Evolutionary conservation across 2,329 filamentous ascomycete genomes (phyloP).

Genomic region (Paraphaeosphaeria minitans): DNA sequence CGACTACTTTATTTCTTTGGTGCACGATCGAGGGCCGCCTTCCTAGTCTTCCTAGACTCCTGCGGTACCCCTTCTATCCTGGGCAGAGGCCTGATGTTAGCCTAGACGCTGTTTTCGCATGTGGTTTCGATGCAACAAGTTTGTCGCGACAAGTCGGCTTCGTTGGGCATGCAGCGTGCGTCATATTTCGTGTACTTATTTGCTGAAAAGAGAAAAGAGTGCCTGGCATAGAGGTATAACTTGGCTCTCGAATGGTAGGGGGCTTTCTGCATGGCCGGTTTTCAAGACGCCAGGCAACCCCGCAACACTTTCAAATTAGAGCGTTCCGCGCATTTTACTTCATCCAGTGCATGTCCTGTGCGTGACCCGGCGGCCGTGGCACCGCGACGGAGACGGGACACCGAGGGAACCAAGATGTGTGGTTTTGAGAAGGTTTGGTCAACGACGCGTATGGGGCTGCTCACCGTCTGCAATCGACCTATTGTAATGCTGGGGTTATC

Average conservation of each 20-base stretch:
- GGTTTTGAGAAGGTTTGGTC: too few relatives aligned
- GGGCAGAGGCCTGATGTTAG: neutral
- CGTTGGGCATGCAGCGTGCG: neutral
- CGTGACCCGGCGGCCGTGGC: neutral
- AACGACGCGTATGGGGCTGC: too few relatives aligned
- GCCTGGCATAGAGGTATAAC: neutral
- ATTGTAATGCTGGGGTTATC: too few relatives aligned
- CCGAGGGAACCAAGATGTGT: too few relatives aligned
- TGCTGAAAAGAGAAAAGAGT: neutral
- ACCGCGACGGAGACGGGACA: too few relatives aligned
- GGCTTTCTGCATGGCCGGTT: slow-evolving; percentile 3
- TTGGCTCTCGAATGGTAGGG: neutral
- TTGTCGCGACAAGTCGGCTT: neutral
- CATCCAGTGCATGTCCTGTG: neutral
- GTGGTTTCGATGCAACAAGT: neutral
- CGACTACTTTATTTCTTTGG: slow-evolving; percentile 9
- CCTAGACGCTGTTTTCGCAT: neutral
- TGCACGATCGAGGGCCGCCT: neutral
- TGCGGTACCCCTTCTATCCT: neutral
- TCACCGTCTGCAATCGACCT: too few relatives aligned
- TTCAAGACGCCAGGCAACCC: neutral
- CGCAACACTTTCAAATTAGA: slow-evolving; percentile 1
- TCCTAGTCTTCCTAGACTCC: neutral
- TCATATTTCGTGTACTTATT: slow-evolving; percentile 17
- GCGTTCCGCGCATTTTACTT: slow-evolving; percentile 6